Evolutionary conservation across 352 stramenopile species (phyloP), one percentile per base, ranked within the genome.

Genomic region (Phytophthora sansomeana): DNA sequence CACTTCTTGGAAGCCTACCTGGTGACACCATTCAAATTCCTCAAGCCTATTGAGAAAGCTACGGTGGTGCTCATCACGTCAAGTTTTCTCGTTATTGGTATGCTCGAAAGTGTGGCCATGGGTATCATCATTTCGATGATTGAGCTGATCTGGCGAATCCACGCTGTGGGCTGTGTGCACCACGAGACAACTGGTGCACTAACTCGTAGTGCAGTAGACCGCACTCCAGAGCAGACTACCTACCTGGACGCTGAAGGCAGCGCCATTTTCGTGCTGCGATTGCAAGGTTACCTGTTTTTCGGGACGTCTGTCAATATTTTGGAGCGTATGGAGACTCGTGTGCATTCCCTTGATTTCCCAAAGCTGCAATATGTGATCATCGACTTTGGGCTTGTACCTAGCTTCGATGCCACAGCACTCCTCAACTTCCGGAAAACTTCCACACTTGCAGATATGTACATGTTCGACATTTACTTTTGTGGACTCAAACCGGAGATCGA

Each of bases 281-380:
- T 95, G 1, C 84, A 95, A 66, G 87, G 87, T 7, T 92, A 93
- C 32, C 63, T 95, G 5, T 95, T 91, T 70, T 95, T 95, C 55
- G 87, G 84, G 6, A 95, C 85, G 7, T 92, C 84, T 7, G 86
- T 93, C 6, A 90, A 90, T 24, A 86, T 95, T 33, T 48, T 93
- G 3, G 80, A 91, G 51, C 78, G 84, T 8, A 92, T 95, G 30
- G 81, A 91, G 48, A 91, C 83, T 19, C 79, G 84, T 6, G 76
- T 91, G 54, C 81, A 82, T 30, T 83, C 68, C 6, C 61, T 89
- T 26, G 75, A 89, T n/a, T 83, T 79, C 35, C 42, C 67, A 13
- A 87, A 85, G 29, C 73, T 95, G 21, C 49, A 82, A 51, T 90
- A 77, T 49, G 73, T 93, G 6, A 74, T 93, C 38, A 89, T 95